These are phyloP conservation scores for Sequoia sempervirens DNA, from an alignment of 75 land plant species.

Conservation along the genomic window DNA sequence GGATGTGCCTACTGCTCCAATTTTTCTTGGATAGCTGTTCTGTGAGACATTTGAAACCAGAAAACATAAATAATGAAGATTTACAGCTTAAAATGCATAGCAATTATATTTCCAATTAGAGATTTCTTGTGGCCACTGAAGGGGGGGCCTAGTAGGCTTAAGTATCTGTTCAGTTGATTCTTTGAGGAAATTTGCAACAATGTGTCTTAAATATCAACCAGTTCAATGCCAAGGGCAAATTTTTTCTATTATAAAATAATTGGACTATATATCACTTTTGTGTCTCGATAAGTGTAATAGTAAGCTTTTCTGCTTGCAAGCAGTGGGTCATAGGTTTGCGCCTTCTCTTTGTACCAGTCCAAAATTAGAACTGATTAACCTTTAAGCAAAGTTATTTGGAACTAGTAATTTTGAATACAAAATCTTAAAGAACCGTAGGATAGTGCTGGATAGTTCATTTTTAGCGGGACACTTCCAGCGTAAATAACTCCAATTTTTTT, in stretches of 20 bases:
- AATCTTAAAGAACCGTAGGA: not conserved
- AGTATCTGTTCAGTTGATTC: not conserved
- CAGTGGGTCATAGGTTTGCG: too few species aligned
- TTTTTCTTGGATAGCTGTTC: not conserved
- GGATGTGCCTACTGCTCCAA: not conserved
- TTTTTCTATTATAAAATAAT: too few species aligned
- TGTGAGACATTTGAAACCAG: not conserved
- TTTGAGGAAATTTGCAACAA: too few species aligned
- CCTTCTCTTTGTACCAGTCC: too few species aligned
- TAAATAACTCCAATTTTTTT: not conserved
- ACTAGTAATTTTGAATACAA: not conserved
- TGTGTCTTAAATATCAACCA: too few species aligned
- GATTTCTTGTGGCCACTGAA: not conserved
- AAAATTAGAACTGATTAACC: too few species aligned
- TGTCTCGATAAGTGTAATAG: too few species aligned
- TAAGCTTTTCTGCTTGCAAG: too few species aligned
- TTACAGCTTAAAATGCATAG: not conserved
- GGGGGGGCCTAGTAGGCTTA: not conserved
- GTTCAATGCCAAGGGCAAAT: too few species aligned
- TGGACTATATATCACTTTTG: too few species aligned
- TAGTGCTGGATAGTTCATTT: not conserved
- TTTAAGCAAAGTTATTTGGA: not conserved
- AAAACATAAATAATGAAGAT: not conserved
- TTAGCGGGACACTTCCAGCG: not conserved
- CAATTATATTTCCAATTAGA: not conserved